These are phyloP conservation scores for Fusarium coicis DNA, from an alignment of 2,329 filamentous ascomycete species.

Conservation along the genomic window DNA sequence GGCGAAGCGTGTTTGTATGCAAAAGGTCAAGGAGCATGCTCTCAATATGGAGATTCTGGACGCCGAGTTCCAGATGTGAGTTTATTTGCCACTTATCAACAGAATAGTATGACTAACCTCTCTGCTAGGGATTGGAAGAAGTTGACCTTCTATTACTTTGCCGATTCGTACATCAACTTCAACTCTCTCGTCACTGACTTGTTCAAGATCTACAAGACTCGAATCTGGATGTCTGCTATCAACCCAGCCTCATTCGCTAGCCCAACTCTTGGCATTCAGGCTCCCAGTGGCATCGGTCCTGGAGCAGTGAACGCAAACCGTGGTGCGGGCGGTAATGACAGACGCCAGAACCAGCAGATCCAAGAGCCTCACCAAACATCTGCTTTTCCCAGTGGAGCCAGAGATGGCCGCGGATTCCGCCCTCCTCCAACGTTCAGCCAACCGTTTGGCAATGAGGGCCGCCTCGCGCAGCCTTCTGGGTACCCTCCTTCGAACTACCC, in stretches of 20 bases:
- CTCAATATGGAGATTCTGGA: conserved; percentile 99
- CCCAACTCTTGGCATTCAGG: conserved; percentile 76
- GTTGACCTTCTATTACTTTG: conserved; percentile 98
- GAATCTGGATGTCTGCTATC: conserved; percentile 99
- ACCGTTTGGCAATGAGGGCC: conserved; percentile 56
- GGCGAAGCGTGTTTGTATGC: conserved; percentile 94
- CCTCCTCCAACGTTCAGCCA: conserved; percentile 52
- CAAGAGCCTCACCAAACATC: conserved; percentile 48
- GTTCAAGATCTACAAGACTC: conserved; percentile 99
- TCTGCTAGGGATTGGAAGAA: conserved; percentile 93
- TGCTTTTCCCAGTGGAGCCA: conserved; percentile 51
- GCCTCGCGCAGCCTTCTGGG: conserved; percentile 51
- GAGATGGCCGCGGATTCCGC: conserved; percentile 56
- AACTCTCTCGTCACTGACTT: conserved; percentile 96
- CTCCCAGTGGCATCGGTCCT: conserved; percentile 73
- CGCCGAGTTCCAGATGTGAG: conserved; percentile 98
- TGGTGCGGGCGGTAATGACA: conserved; percentile 54
- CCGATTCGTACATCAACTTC: conserved; percentile 98
- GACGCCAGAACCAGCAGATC: conserved; percentile 60
- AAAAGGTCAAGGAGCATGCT: conserved; percentile 94
- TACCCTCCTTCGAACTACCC: conserved; percentile 51
- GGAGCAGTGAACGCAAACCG: conserved; percentile 71
- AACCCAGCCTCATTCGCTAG: conserved; percentile 96
- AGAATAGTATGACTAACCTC: conserved; percentile 11
- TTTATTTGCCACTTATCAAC: conserved; percentile 30